These are phyloP conservation scores for Oxytropis ochrocephala DNA, from an alignment of 306 rosid species.

Conservation along the genomic window DNA sequence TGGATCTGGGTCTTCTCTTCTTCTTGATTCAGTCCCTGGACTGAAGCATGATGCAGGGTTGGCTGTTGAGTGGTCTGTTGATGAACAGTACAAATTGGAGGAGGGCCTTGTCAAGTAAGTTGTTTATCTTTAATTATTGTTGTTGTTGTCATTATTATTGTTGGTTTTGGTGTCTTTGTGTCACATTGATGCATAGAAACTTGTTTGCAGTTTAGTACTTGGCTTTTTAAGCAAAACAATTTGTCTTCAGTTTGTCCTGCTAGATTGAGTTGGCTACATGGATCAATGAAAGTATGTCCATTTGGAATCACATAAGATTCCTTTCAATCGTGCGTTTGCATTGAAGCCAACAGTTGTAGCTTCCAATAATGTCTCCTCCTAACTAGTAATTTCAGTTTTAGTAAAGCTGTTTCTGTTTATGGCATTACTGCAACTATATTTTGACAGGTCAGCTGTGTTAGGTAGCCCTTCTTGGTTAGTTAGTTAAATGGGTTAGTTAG, in stretches of 20 bases:
- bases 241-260: not conserved
- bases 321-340: too few species aligned
- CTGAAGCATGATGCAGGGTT: slow-evolving; percentile 73
- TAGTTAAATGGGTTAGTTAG: too few species aligned
- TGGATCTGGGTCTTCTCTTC: slow-evolving; percentile 49
- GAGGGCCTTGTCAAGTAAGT: slow-evolving; percentile 74
- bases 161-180: not conserved
- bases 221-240: not conserved
- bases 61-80: slow-evolving; percentile 90
- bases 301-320: too few species aligned
- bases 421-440: too few species aligned
- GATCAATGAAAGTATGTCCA: not conserved
- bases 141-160: not conserved
- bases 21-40: slow-evolving; percentile 70
- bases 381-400: not conserved
- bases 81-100: slow-evolving; percentile 71
- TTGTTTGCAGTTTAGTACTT: not conserved
- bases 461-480: too few species aligned
- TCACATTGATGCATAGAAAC: not conserved
- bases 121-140: slow-evolving; percentile 5
- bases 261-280: not conserved
- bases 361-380: not conserved
- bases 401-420: not conserved
- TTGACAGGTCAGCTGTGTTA: too few species aligned
- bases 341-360: too few species aligned